These are phyloP conservation scores for Salvia splendens DNA, from an alignment of 257 asterid genomes.

Conservation along the genomic window DNA sequence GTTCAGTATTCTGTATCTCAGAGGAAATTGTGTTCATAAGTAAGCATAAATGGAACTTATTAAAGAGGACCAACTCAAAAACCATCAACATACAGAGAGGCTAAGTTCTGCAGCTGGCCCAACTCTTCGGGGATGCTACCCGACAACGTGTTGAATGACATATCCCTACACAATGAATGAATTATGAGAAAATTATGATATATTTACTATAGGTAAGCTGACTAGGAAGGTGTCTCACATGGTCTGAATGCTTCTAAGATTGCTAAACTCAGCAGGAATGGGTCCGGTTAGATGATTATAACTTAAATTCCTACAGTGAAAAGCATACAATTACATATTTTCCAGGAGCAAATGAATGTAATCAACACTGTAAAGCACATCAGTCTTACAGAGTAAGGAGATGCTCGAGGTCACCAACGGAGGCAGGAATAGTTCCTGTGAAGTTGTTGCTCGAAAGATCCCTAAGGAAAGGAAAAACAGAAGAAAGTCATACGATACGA, in stretches of 20 bases:
- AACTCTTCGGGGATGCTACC: conserved; percentile 74
- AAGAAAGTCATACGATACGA: conserved; percentile 31
- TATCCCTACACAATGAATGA: conserved; percentile 48
- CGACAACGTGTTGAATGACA: conserved; percentile 71
- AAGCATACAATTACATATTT: background rate
- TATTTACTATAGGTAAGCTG: background rate
- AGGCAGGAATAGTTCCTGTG: conserved; percentile 78
- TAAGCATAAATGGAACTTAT: background rate
- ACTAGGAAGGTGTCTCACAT: conserved; percentile 53
- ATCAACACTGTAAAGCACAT: background rate
- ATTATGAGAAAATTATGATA: background rate
- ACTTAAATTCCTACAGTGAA: conserved; percentile 70
- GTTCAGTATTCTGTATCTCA: conserved; percentile 63
- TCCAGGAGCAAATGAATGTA: background rate
- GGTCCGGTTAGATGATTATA: conserved; percentile 65
- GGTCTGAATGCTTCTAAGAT: conserved; percentile 72
- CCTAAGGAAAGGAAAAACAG: conserved; percentile 38
- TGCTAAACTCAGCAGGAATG: conserved; percentile 79
- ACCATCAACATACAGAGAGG: conserved; percentile 59
- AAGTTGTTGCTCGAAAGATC: conserved; percentile 86
- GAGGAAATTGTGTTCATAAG: background rate
- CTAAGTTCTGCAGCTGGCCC: conserved; percentile 90
- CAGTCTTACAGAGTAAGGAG: conserved; percentile 79
- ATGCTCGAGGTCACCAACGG: conserved; percentile 94
- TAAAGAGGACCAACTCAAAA: background rate